Base-by-base conservation (phyloP, 495 filamentous ascomycete species). In the Aspergillus steynii region DNA sequence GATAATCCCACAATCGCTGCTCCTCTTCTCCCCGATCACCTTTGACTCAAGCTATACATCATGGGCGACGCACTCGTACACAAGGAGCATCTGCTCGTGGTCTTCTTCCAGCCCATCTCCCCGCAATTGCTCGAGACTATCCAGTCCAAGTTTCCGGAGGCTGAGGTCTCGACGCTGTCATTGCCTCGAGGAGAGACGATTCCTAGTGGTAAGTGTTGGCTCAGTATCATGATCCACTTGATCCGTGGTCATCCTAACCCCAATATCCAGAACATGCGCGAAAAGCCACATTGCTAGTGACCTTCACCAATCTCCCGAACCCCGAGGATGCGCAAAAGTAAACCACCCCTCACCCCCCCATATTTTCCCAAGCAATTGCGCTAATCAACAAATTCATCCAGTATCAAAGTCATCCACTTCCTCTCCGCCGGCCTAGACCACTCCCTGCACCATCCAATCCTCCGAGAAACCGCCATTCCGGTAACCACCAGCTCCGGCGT, bases 401-500 rank as follows among this genome's bases (percentile, higher is more conserved):
- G 87, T 29, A 71, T 93, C 32, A 83, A 89, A 64, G 72, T 91
- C 50, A 84, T 96, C 42, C 92, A 96, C 63, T 79, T 92, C 28
- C 80, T 86, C 67, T 88, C 83, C 50, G 92, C 92, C 5, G 92
- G 92, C 2, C 81, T 84, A 10, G 90, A 96, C 67, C 87, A 87
- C 59, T 64, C 93, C 7, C 56, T 85, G 29, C 65, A 84, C 3
- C 65, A 83, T 37, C 89, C 89, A 4, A 77, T 94, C 1, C 88
- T 89, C 62, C 86, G 71, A 31, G 78, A 86, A 20, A 86, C 85
- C 12, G 65, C 85, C 14, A 82, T 93, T 54, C 73, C 81, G 0
- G 80, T 96, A 53, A 88, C 87, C 27, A 93, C 89, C 5, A 85
- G 88, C 45, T 88, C 85, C 26, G 91, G 91, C 15, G 84, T 95